A percentile compares a stretch with the other conserved stretches of the same genome.
These are phyloP conservation scores for Solanum virginianum DNA, from an alignment of 257 asterid species.

Conservation along the genomic window DNA sequence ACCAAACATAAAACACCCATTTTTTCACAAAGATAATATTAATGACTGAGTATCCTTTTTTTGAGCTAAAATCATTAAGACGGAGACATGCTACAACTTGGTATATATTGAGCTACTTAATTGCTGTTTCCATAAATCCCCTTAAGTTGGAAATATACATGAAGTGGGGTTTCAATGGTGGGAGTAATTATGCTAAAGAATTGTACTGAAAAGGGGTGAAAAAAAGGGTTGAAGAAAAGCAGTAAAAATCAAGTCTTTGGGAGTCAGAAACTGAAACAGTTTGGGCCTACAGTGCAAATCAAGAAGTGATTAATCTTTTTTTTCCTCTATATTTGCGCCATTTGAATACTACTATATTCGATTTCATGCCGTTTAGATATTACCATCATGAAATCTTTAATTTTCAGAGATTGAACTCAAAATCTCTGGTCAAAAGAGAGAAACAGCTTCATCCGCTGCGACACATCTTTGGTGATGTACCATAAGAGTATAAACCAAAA, in stretches of 20 bases:
- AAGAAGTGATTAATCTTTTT: not conserved
- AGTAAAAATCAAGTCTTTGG: not conserved
- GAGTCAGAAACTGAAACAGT: not conserved
- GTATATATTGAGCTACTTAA: not conserved
- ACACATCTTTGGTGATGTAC: too few species aligned
- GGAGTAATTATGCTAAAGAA: not conserved
- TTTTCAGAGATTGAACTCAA: rapidly evolving
- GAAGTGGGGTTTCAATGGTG: not conserved
- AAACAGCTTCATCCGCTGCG: rapidly evolving
- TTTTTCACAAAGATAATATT: not conserved
- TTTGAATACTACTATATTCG: too few species aligned
- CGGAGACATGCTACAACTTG: not conserved
- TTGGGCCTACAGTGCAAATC: not conserved
- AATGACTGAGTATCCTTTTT: not conserved
- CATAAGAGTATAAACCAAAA: too few species aligned
- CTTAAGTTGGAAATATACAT: not conserved
- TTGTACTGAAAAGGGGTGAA: not conserved
- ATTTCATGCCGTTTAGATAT: rapidly evolving
- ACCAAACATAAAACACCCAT: not conserved
- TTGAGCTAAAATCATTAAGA: not conserved
- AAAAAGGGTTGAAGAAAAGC: not conserved
- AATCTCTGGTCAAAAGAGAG: too few species aligned
- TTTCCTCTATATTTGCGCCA: not conserved
- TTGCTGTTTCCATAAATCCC: not conserved
- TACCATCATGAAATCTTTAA: rapidly evolving